A percentile compares a stretch with the other conserved stretches of the same genome.
Evolutionary conservation across 1,284 basidiomycete genomes (phyloP).

Genomic region (Quambalaria eucalypti): DNA sequence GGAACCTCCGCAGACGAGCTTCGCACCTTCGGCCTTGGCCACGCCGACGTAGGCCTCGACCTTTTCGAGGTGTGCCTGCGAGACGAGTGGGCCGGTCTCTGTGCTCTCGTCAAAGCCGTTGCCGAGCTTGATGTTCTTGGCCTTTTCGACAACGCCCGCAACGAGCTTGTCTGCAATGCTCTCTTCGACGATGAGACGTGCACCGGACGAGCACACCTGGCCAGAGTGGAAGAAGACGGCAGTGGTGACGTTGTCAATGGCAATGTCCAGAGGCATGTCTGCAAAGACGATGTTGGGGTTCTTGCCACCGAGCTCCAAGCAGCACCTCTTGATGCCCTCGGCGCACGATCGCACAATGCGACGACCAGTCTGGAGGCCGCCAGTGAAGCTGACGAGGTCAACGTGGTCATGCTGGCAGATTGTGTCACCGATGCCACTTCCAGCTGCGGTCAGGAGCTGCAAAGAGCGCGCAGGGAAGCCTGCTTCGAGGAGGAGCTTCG

Average conservation of each 20-base stretch:
- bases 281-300: slow-evolving; percentile 46
- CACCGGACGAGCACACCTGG: slow-evolving; percentile 45
- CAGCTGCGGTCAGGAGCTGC: slow-evolving; percentile 41
- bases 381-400: slow-evolving; percentile 45
- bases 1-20: slow-evolving; percentile 32
- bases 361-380: slow-evolving; percentile 41
- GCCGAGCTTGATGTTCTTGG: slow-evolving; percentile 38
- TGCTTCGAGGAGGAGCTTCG: slow-evolving; percentile 37
- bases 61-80: slow-evolving; percentile 35
- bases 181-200: slow-evolving; percentile 44
- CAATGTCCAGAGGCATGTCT: slow-evolving; percentile 41
- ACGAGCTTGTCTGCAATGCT: slow-evolving; percentile 42
- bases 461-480: slow-evolving; percentile 34
- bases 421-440: slow-evolving; percentile 35
- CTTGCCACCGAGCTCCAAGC: slow-evolving; percentile 45
- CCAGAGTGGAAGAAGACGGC: slow-evolving; percentile 44
- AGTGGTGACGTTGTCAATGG: slow-evolving; percentile 42
- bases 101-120: slow-evolving; percentile 32
- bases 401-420: slow-evolving; percentile 38
- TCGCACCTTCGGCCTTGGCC: slow-evolving; percentile 34
- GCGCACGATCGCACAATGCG: slow-evolving; percentile 37
- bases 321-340: slow-evolving; percentile 40
- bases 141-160: slow-evolving; percentile 38
- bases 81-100: slow-evolving; percentile 44
- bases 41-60: slow-evolving; percentile 35